Conservation (phyloP, 2,329 filamentous ascomycete species). For the Fusarium sp. region DNA sequence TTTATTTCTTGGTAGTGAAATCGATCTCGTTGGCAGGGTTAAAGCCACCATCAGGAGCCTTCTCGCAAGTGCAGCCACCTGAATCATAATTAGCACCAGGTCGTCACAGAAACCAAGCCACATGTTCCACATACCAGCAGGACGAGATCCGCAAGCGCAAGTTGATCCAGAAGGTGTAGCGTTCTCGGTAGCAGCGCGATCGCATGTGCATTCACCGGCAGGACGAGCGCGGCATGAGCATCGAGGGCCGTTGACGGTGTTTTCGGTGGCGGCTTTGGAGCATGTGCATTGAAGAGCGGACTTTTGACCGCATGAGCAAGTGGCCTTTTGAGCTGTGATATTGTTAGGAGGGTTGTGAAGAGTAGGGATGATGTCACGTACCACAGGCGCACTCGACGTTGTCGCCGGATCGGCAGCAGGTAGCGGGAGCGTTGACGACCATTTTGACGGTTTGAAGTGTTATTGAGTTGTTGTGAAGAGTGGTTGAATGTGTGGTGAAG, state of each 20-base stretch:
- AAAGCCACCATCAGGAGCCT: slow-evolving; percentile 70
- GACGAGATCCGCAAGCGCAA: slow-evolving; percentile 83
- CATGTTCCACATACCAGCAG: slow-evolving; percentile 67
- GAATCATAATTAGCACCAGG: slow-evolving; percentile 23
- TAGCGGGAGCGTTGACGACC: slow-evolving; percentile 55
- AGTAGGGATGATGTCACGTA: slow-evolving; percentile 53
- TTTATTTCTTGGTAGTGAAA: slow-evolving; percentile 75
- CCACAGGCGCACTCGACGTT: slow-evolving; percentile 67
- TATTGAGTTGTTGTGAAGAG: background rate
- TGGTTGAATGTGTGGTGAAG: background rate
- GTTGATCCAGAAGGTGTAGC: slow-evolving; percentile 67
- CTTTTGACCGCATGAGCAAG: slow-evolving; percentile 91
- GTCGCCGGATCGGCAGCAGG: slow-evolving; percentile 68
- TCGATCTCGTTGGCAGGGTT: slow-evolving; percentile 81
- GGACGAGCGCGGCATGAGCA: slow-evolving; percentile 88
- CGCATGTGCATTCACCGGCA: slow-evolving; percentile 85
- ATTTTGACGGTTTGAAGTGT: slow-evolving; percentile 46
- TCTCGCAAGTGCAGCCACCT: slow-evolving; percentile 87
- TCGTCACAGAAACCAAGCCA: background rate
- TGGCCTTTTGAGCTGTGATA: slow-evolving; percentile 69
- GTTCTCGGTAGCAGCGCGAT: slow-evolving; percentile 79
- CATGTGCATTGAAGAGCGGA: slow-evolving; percentile 89
- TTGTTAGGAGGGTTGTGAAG: slow-evolving; percentile 4
- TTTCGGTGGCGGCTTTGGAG: slow-evolving; percentile 80
- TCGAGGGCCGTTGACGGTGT: slow-evolving; percentile 76